Evolutionary conservation across 1,284 basidiomycete species (phyloP), one percentile per base, ranked within the genome.

Genomic region (Cutaneotrichosporon cyanovorans): DNA sequence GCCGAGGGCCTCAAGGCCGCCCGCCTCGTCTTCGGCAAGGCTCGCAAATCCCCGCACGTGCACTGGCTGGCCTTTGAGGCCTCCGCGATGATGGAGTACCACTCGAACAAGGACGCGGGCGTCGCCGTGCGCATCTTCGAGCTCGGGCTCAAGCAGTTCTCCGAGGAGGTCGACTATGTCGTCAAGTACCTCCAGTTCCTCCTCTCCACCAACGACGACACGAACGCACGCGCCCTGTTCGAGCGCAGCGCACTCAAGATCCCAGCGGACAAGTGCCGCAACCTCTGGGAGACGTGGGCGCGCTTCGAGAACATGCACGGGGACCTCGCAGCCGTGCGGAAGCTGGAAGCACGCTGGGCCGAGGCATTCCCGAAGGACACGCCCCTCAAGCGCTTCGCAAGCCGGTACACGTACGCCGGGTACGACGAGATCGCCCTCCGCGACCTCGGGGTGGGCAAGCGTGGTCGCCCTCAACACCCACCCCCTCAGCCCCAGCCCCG

Each of bases 41-140:
- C 91, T 12, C 79, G 92, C 53, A 87, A 83, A 65, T 88, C 91
- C 58, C 78, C 81, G 18, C 85, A 83, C 77, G 79, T 82, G 18
- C 82, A 87, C 11, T 97, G 93, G 91, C 86, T 92, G 63, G 84
- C 91, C 0, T 95, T 85, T 62, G 92, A 98, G 69, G 87, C 89
- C 34, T 83, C 86, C 43, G 95, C 93, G 0, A 69, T 95, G 60
- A 88, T 93, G 81, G 93, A 99, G 70, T 96, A 96, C 66, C 89
- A 96, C 69, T 86, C 84, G 68, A 90, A 84, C 50, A 88, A 91
- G 63, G 88, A 90, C 39, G 76, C 83, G 31, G 77, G 77, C 7
- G 84, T 97, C 18, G 88, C 92, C 0, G 87, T 83, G 40, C 81
- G 89, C 46, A 93, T 98, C 51, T 97, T 96, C 63, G 90, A 96